Conservation (phyloP, 169 alveolate genomes). For the Eimeria necatrix region DNA sequence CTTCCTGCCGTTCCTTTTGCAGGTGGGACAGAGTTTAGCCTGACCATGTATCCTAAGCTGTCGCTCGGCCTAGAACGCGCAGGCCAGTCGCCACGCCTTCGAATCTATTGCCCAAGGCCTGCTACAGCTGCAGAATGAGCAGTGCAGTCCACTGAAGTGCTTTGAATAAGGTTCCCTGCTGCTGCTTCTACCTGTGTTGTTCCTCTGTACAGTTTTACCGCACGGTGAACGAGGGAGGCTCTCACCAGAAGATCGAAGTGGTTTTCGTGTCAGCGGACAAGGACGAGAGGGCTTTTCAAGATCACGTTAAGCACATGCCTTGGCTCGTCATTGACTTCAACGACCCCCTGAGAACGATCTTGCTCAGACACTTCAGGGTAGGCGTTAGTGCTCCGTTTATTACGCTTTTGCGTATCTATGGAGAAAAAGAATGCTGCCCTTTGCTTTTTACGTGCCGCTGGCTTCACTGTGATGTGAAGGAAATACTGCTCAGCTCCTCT, state of each 20-base stretch:
- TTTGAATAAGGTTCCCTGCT: not conserved
- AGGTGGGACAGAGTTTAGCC: constrained; percentile 67
- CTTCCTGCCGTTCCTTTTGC: constrained; percentile 85
- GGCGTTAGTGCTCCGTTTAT: not conserved
- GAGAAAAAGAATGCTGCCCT: too few relatives aligned
- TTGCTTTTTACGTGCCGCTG: too few relatives aligned
- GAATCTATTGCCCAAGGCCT: too few relatives aligned
- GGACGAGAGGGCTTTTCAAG: constrained; percentile 79
- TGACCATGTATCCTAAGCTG: not conserved
- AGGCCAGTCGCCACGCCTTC: too few relatives aligned
- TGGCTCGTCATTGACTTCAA: constrained; percentile 85
- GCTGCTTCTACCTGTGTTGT: not conserved
- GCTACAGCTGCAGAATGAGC: too few relatives aligned
- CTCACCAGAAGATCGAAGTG: constrained; percentile 86
- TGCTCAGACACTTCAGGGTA: constrained; percentile 85
- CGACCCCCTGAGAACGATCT: constrained; percentile 84
- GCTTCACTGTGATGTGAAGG: too few relatives aligned
- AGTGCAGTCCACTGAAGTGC: not conserved
- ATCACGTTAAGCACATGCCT: constrained; percentile 85
- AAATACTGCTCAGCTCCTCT: too few relatives aligned
- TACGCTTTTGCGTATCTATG: too few relatives aligned
- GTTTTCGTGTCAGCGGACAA: constrained; percentile 85
- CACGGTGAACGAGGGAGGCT: constrained; percentile 86
- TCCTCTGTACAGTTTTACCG: constrained; percentile 81
- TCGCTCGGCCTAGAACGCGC: too few relatives aligned